Percentiles rank a stretch among this genome's conserved stretches.
Conservation (phyloP, 2,329 filamentous ascomycete genomes). For the Lasiodiplodia theobromae region DNA sequence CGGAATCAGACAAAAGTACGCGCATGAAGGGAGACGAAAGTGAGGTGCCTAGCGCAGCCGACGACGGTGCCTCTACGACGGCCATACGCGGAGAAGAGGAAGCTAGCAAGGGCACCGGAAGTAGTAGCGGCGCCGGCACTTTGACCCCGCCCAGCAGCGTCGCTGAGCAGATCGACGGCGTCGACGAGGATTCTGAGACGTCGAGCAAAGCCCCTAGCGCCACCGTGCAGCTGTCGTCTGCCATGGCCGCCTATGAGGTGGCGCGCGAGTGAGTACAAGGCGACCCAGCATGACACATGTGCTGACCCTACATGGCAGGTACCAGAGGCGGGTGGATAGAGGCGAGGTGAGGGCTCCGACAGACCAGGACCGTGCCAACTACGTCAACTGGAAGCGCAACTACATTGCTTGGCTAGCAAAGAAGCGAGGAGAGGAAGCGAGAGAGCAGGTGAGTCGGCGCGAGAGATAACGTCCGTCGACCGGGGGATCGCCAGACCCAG, state of each 20-base stretch:
- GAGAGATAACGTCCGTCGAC: not conserved
- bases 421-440: conserved; percentile 2
- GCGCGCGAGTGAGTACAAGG: conserved; percentile 12
- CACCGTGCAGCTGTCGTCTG: not conserved
- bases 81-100: not conserved
- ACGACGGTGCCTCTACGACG: not conserved
- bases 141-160: not conserved
- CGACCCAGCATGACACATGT: not conserved
- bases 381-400: conserved; percentile 15
- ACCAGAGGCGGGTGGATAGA: conserved; percentile 9
- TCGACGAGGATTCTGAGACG: not conserved
- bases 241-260: conserved; percentile 7
- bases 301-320: conserved; percentile 3
- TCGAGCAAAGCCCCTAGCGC: not conserved
- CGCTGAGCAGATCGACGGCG: not conserved
- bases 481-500: conserved; percentile 9
- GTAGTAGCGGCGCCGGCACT: not conserved
- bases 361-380: conserved; percentile 11
- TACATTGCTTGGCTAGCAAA: conserved; percentile 5
- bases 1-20: not conserved
- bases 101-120: not conserved
- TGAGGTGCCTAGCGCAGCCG: not conserved
- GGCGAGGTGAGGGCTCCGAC: conserved; percentile 3
- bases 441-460: not conserved
- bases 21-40: not conserved